Percentiles rank a stretch among this genome's conserved stretches.
Evolutionary conservation across 169 alveolate species (phyloP).

Genomic region (Cryptosporidium ryanae): DNA sequence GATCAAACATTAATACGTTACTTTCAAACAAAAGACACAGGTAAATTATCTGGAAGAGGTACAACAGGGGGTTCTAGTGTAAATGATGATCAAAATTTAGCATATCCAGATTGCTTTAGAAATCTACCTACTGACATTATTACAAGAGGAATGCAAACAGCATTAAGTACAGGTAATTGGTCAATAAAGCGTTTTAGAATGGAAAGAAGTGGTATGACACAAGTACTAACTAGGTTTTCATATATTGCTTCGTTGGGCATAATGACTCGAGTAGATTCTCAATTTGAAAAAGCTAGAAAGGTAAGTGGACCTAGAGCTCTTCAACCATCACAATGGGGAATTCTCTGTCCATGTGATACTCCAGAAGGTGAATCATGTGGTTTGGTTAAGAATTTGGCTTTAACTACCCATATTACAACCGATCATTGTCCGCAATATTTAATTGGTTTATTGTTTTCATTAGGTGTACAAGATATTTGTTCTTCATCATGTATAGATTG

Average conservation of each 20-base stretch:
- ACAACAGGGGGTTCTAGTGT: no score
- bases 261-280: conserved; percentile 93
- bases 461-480: conserved; percentile 85
- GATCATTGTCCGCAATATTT: conserved; percentile 88
- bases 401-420: conserved; percentile 98
- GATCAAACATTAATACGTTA: conserved; percentile 84
- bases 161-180: conserved; percentile 99
- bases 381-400: conserved; percentile 95
- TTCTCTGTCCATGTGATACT: conserved; percentile 99
- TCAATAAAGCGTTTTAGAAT: conserved; percentile 96
- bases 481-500: conserved; percentile 80
- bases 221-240: conserved; percentile 95
- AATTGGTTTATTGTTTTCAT: conserved; percentile 79
- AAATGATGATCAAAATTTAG: conserved; percentile 58
- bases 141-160: conserved; percentile 95
- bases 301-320: conserved; percentile 99
- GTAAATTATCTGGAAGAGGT: conserved; percentile 73
- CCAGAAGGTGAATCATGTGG: conserved; percentile 99
- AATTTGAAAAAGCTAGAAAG: conserved; percentile 94
- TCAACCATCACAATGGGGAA: conserved; percentile 99
- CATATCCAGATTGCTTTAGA: conserved; percentile 90
- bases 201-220: conserved; percentile 98
- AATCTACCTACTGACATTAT: conserved; percentile 92
- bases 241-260: conserved; percentile 96
- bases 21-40: conserved; percentile 80